These are phyloP conservation scores for Angomonas desouzai DNA, from an alignment of 208 protist species.

Conservation along the genomic window DNA sequence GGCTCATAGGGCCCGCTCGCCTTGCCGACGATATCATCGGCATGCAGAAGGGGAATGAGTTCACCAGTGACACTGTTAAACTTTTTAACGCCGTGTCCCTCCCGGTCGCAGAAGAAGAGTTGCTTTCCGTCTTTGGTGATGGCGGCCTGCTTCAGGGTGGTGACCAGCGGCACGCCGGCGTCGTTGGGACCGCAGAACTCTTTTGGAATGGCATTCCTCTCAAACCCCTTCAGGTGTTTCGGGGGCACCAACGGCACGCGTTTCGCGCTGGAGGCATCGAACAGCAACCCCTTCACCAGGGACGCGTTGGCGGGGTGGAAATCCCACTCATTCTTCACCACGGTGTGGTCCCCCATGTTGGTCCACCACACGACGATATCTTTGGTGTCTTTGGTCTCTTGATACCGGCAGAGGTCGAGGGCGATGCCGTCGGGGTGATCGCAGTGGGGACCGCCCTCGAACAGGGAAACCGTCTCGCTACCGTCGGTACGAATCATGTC, in stretches of 20 bases:
- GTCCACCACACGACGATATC: slow-evolving; percentile 31
- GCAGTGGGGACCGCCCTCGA: slow-evolving; percentile 20
- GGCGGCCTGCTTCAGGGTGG: slow-evolving; percentile 39
- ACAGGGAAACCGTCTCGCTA: slow-evolving; percentile 21
- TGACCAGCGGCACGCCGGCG: slow-evolving; percentile 21
- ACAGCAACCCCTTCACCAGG: slow-evolving; percentile 18
- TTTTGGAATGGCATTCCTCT: slow-evolving; percentile 8
- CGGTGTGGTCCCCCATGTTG: slow-evolving; percentile 27
- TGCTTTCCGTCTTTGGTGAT: slow-evolving; percentile 19
- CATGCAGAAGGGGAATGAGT: slow-evolving; percentile 32
- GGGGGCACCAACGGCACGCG: slow-evolving; percentile 20
- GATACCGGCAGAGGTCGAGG: slow-evolving; percentile 26
- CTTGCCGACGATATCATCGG: slow-evolving; percentile 20
- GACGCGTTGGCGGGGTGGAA: slow-evolving; percentile 33
- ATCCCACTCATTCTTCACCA: slow-evolving; percentile 17
- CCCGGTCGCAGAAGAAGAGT: slow-evolving; percentile 44
- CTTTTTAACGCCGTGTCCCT: slow-evolving; percentile 44
- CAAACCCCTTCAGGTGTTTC: slow-evolving; percentile 3
- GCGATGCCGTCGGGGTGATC: slow-evolving; percentile 29
- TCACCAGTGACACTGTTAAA: slow-evolving; percentile 38
- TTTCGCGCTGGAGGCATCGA: slow-evolving; percentile 19
- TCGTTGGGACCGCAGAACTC: slow-evolving; percentile 4
- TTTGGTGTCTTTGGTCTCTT: slow-evolving; percentile 15
- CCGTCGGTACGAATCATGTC: background rate
- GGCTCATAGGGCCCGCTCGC: slow-evolving; percentile 12